Evolutionary conservation across 257 asterid genomes (phyloP), one percentile per base, ranked within the genome.

Genomic region (Rubia yunnanensis): DNA sequence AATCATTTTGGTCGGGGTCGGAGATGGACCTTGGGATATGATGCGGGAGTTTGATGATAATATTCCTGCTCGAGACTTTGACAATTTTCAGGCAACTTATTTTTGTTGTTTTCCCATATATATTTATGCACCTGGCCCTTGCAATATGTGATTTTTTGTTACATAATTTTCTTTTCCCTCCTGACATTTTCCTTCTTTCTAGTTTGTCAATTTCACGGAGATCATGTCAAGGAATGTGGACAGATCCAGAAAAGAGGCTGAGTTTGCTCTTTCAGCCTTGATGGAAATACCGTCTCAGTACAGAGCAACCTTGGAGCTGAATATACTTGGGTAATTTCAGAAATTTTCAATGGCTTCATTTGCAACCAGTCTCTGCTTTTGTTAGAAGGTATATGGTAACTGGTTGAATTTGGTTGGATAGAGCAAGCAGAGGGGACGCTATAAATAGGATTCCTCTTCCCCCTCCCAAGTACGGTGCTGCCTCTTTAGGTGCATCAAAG

Each of bases 21-120:
- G 97, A 35, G 96, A 87, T 66, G 97, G 98, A 57, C 98, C 98
- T 0, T 91, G 97, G 97, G 97, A 91, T 72, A 91, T 88, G 95
- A 91, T 91, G 97, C 86, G 70, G 77, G 96, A 91, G 71, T 91
- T 91, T 59, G 97, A 91, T 71, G 97, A 91, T 60, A 91, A 91
- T 65, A 90, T 90, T 67, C 97, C 96, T 66, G 83, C 96, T 78
- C 92, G 97, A 18, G 90, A 86, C 60, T 91, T 91, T 3, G 97
- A 91, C 74, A 91, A 91, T 83, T 91, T 91, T 77, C 97, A 91
- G 95, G 97, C 65, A 77, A 75, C 82, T 64, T 68, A 70, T 32
- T 70, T 1, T 48, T 68, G 46, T 64, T 66, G 63, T 48, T 65
- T 59, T 32, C n/a, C n/a, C n/a, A n/a, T n/a, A n/a, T n/a, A n/a